Percentiles rank a stretch among this genome's conserved stretches.
Evolutionary conservation across 192 early-diverging fungal species (phyloP).

Genomic region (Bifiguratus adelaidae): DNA sequence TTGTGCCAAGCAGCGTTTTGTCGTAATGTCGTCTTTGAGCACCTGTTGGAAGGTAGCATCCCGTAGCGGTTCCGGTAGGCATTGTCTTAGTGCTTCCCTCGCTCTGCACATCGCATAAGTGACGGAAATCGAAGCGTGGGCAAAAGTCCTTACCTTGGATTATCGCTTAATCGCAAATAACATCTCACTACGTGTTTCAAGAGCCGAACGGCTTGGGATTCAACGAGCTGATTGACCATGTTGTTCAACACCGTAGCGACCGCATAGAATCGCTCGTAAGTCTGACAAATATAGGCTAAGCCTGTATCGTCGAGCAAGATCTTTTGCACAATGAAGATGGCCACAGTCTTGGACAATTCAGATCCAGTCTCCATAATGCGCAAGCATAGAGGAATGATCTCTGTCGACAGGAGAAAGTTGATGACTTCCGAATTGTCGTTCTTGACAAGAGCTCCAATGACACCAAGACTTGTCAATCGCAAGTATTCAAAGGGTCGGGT

Average conservation of each 20-base stretch:
- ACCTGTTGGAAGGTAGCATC: slow-evolving; percentile 79
- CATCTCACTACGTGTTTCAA: slow-evolving; percentile 93
- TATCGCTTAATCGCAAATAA: slow-evolving; percentile 86
- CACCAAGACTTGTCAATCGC: slow-evolving; percentile 85
- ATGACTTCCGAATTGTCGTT: slow-evolving; percentile 96
- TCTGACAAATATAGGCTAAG: slow-evolving; percentile 81
- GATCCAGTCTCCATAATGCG: slow-evolving; percentile 97
- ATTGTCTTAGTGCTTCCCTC: slow-evolving; percentile 82
- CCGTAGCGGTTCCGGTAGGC: slow-evolving; percentile 77
- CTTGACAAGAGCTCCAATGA: slow-evolving; percentile 96
- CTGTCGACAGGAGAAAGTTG: slow-evolving; percentile 88
- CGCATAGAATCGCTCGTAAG: slow-evolving; percentile 88
- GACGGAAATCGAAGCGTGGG: too few species aligned
- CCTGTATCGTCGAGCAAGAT: slow-evolving; percentile 92
- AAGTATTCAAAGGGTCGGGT: slow-evolving; percentile 94
- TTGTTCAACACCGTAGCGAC: slow-evolving; percentile 90
- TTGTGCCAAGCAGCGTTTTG: slow-evolving; percentile 73
- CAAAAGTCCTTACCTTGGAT: slow-evolving; percentile 51
- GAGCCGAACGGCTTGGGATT: slow-evolving; percentile 71
- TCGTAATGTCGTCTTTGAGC: slow-evolving; percentile 83
- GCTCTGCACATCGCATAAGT: too few species aligned
- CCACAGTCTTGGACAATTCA: slow-evolving; percentile 95
- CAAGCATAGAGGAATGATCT: slow-evolving; percentile 96
- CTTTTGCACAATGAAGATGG: slow-evolving; percentile 98
- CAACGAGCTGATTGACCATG: slow-evolving; percentile 87